These are phyloP conservation scores for Globisporangium cylindrosporum DNA, from an alignment of 352 stramenopile species.

Conservation along the genomic window DNA sequence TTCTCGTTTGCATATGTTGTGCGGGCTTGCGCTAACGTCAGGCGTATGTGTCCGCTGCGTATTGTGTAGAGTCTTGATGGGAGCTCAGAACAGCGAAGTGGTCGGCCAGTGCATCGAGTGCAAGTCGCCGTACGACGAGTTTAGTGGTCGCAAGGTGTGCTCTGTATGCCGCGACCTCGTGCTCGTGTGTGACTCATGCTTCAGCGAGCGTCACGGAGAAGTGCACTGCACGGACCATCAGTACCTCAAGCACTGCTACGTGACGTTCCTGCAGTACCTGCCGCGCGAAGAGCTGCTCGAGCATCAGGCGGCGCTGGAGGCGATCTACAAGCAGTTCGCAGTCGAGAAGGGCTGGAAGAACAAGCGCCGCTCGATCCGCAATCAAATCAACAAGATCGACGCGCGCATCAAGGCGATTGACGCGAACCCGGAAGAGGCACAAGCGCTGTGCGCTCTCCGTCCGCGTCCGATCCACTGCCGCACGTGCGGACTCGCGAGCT, in stretches of 20 bases:
- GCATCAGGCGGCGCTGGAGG: conserved; percentile 46
- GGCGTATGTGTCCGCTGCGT: neutral
- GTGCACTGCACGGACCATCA: conserved; percentile 74
- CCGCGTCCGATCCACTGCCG: conserved; percentile 62
- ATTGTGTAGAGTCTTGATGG: conserved; percentile 48
- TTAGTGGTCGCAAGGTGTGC: conserved; percentile 69
- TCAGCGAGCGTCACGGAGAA: conserved; percentile 50
- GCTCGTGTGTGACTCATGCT: conserved; percentile 66
- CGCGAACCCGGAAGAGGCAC: conserved; percentile 36
- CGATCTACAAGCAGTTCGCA: conserved; percentile 41
- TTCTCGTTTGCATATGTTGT: conserved; percentile 4
- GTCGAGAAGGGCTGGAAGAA: conserved; percentile 68
- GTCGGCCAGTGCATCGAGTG: conserved; percentile 78
- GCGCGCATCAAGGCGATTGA: conserved; percentile 40
- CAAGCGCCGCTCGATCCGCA: conserved; percentile 66
- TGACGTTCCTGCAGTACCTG: conserved; percentile 72
- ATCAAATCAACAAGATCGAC: conserved; percentile 64
- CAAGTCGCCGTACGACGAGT: conserved; percentile 48
- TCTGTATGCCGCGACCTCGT: conserved; percentile 70
- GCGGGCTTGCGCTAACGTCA: neutral
- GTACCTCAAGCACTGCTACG: conserved; percentile 70
- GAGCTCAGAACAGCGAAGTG: conserved; percentile 51
- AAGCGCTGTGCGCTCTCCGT: conserved; percentile 24
- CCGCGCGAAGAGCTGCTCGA: conserved; percentile 35
- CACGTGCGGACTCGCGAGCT: conserved; percentile 48